A percentile compares a stretch with the other conserved stretches of the same genome.
These are phyloP conservation scores for Cordyceps farinosa DNA, from an alignment of 2,329 filamentous ascomycete species.

Conservation along the genomic window DNA sequence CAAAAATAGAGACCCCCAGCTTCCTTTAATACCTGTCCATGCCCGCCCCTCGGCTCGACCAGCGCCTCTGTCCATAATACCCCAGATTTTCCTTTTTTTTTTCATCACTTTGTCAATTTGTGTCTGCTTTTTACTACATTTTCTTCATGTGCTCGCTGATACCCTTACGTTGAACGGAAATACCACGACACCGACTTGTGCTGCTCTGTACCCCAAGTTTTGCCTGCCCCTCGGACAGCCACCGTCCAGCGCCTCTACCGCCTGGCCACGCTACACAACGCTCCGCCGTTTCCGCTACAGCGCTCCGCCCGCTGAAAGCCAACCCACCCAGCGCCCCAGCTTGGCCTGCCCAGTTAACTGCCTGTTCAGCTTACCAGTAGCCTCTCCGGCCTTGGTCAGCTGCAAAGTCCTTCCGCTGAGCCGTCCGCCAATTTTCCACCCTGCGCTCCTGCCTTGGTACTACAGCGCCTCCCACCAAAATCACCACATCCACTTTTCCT, in stretches of 20 bases:
- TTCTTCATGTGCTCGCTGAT: neutral
- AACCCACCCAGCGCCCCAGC: neutral
- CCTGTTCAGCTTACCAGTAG: neutral
- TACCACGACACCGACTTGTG: neutral
- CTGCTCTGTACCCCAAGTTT: neutral
- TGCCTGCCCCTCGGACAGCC: neutral
- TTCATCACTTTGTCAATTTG: neutral
- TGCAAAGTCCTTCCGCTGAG: neutral
- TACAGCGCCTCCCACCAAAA: neutral
- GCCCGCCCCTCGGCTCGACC: constrained; percentile 7
- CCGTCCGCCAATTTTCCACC: constrained; percentile 1
- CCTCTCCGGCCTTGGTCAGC: constrained; percentile 5
- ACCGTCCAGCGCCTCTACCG: neutral
- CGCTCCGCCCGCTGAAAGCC: constrained; percentile 6
- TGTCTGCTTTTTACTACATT: neutral
- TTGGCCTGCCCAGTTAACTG: neutral
- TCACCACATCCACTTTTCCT: constrained; percentile 15
- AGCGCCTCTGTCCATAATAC: constrained; percentile 1
- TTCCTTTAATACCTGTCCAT: constrained; percentile 9
- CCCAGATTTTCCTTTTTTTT: constrained; percentile 6
- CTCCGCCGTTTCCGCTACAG: neutral
- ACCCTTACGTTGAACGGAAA: neutral
- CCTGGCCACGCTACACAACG: neutral
- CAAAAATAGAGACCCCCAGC: neutral
- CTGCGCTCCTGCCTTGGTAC: neutral